phyloP scores from a whole-genome alignment of 257 asterid genomes.

The Henckelia pumila region DNA sequence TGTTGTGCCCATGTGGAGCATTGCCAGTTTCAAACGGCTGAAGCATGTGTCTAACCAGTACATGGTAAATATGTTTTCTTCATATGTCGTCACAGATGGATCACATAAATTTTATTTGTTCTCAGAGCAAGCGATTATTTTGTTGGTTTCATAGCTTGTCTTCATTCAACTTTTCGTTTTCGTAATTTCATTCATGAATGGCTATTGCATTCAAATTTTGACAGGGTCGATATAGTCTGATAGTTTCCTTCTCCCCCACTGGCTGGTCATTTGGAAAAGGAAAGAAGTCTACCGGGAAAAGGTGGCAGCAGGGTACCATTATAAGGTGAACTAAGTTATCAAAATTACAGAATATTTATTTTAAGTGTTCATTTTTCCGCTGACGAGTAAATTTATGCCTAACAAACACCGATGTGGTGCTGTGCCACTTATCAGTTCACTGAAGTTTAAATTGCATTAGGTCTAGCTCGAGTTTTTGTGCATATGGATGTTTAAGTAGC shows the following conservation, averaged over 20 bases:
- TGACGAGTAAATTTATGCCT: background rate
- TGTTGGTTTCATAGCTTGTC: background rate
- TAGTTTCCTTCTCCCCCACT: slow-evolving; percentile 90
- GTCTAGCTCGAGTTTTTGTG: background rate
- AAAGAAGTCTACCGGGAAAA: slow-evolving; percentile 74
- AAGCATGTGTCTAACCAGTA: slow-evolving; percentile 67
- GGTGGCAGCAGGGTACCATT: slow-evolving; percentile 95
- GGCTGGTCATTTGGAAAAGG: slow-evolving; percentile 96
- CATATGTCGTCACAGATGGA: background rate
- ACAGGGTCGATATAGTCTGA: slow-evolving; percentile 66
- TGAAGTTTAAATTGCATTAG: background rate
- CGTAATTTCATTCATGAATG: background rate
- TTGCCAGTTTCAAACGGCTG: slow-evolving; percentile 84
- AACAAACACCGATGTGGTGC: background rate
- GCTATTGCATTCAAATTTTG: slow-evolving; percentile 15
- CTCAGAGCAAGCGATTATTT: background rate
- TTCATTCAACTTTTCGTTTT: background rate
- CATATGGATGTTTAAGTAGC: background rate
- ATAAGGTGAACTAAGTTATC: slow-evolving; percentile 54
- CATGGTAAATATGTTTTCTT: slow-evolving; percentile 42
- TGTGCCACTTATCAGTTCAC: background rate
- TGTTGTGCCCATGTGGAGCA: slow-evolving; percentile 93
- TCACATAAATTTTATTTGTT: background rate
- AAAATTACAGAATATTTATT: background rate
- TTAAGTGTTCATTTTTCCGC: background rate